Evolutionary conservation across 129 eudicot species (phyloP), one percentile per base, ranked within the genome.

Genomic region (Arctium lappa): DNA sequence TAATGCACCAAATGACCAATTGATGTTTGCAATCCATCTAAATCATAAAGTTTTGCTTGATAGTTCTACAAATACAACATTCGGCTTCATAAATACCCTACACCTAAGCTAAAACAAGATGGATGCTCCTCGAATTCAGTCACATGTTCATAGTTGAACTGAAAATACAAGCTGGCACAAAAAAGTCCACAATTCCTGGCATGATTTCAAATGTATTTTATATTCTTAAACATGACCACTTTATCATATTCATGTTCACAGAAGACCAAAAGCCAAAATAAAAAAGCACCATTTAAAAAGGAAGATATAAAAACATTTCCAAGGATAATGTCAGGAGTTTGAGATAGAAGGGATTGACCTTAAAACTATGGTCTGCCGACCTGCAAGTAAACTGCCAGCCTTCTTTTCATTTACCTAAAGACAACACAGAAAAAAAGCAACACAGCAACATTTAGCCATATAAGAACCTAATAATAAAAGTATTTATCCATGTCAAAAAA

Each of bases 321-420:
- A 18, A 4, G 56, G 16, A 18, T 38, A 73, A 71, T 71, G 69
- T 29, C 18, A 32, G 36, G 62, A 79, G 16, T 8, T 2, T 71
- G 75, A 71, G 13, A 32, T 9, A 27, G 12, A 80, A 48, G 69
- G 36, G 34, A 42, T 22, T n/a, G 71, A 93, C 99, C 99, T 95
- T 82, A 95, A 80, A 70, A 22, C 87, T 73, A 95, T 91, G 62
- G 82, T 82, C 83, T 86, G 92, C 73, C 89, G 86, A 56, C 95
- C 95, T 72, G 85, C 74, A 78, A 85, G 85, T 34, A 95, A 90
- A 83, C 68, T 78, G 75, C 65, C 62, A 6, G 88, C 91, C 89
- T 85, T 91, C 69, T 85, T 76, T 82, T 89, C 92, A 85, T 95
- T 93, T 72, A 95, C 98, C 99, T 95, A 82, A 65, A 88, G 79